Evolutionary conservation across 1,139 yeast species (phyloP).

Genomic region (Hansenula sp.): DNA sequence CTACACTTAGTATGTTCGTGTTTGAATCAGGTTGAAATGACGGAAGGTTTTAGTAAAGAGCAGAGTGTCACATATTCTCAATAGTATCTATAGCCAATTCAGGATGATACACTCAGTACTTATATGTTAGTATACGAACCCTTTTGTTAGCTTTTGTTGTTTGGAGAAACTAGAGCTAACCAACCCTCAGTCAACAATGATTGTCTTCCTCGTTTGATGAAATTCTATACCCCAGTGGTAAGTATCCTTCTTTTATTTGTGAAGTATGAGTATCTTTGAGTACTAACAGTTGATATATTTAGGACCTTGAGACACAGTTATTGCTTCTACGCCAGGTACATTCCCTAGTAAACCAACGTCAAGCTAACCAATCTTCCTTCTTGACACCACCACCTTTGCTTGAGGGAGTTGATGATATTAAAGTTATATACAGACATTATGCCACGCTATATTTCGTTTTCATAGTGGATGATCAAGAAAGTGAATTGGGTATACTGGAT

Average conservation of each 20-base stretch:
- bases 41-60: too few relatives aligned
- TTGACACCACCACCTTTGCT: constrained; percentile 75
- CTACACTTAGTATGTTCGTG: too few relatives aligned
- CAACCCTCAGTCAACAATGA: constrained; percentile 66
- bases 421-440: constrained; percentile 89
- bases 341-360: constrained; percentile 63
- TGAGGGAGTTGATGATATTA: constrained; percentile 72
- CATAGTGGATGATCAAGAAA: constrained; percentile 92
- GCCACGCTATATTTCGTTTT: constrained; percentile 94
- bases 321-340: constrained; percentile 71
- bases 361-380: constrained; percentile 75
- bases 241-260: constrained; percentile 9
- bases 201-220: constrained; percentile 88
- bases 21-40: too few relatives aligned
- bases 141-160: not conserved
- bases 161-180: constrained; percentile 13
- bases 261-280: not conserved
- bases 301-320: constrained; percentile 69
- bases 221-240: constrained; percentile 85
- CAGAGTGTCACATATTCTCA: too few relatives aligned
- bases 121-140: constrained; percentile 56
- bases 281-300: constrained; percentile 26
- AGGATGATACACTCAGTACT: constrained; percentile 85
- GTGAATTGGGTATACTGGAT: constrained; percentile 90
- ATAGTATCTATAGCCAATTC: too few relatives aligned